Conservation (phyloP, 805 yeast genomes). For the Metschnikowia cerradonensis region DNA sequence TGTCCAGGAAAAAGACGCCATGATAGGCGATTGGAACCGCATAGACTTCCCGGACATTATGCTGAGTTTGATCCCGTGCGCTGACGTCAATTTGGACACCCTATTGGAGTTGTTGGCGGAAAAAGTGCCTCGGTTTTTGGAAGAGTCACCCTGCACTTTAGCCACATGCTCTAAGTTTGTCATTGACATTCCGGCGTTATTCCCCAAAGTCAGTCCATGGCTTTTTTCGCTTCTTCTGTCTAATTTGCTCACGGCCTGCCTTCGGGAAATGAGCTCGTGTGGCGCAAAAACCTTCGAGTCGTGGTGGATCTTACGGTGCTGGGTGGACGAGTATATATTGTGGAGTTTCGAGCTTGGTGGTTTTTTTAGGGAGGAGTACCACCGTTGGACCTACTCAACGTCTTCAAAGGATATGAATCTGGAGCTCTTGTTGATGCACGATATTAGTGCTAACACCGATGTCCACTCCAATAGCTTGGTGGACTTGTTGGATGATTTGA, state of each 20-base stretch:
- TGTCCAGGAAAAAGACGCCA: slow-evolving; percentile 40
- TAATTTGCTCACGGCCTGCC: slow-evolving; percentile 52
- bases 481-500: slow-evolving; percentile 13
- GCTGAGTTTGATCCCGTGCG: slow-evolving; percentile 50
- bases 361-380: slow-evolving; percentile 35
- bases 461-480: slow-evolving; percentile 7
- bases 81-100: slow-evolving; percentile 25
- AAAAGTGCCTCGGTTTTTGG: slow-evolving; percentile 33
- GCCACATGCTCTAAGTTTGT: slow-evolving; percentile 24
- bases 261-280: slow-evolving; percentile 57
- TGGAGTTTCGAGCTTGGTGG: slow-evolving; percentile 67
- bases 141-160: slow-evolving; percentile 8
- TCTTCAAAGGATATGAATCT: slow-evolving; percentile 1
- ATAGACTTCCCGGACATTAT: slow-evolving; percentile 47
- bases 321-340: slow-evolving; percentile 69
- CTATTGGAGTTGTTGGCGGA: slow-evolving; percentile 31
- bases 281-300: slow-evolving; percentile 61
- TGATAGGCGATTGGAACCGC: slow-evolving; percentile 57
- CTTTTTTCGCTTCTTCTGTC: slow-evolving; percentile 51
- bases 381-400: slow-evolving; percentile 5
- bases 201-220: slow-evolving; percentile 51
- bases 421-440: slow-evolving; percentile 5
- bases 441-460: slow-evolving; percentile 5
- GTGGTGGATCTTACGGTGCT: slow-evolving; percentile 75
- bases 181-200: slow-evolving; percentile 42